Percentiles rank a stretch among this genome's conserved stretches.
Evolutionary conservation across 225 moss, liverwort and hornwort genomes (phyloP).

Genomic region (Climacium dendroides): DNA sequence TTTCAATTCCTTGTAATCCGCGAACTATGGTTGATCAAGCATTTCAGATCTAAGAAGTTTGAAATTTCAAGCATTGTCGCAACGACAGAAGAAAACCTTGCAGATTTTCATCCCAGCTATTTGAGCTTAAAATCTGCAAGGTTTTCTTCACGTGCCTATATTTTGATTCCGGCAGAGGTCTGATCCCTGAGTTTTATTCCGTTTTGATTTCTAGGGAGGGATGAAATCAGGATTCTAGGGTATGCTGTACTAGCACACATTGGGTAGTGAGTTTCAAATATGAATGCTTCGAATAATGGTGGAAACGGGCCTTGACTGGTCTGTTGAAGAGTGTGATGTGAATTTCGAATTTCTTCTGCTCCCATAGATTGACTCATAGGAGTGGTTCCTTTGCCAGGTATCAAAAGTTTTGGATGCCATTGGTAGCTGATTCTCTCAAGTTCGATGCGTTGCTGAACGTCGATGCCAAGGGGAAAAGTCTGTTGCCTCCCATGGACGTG

Average conservation of each 20-base stretch:
- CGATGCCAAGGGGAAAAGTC: constrained; percentile 25
- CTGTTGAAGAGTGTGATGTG: not conserved
- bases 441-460: constrained; percentile 25
- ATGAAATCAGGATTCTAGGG: not conserved
- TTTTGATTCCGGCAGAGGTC: not conserved
- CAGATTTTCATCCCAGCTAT: not conserved
- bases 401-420: constrained; percentile 69
- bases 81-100: not conserved
- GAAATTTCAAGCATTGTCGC: not conserved
- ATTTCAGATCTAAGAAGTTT: not conserved
- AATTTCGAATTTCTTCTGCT: not conserved
- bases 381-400: not conserved
- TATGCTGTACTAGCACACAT: not conserved
- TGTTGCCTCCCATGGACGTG: constrained; percentile 72
- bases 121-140: not conserved
- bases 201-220: not conserved
- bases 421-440: constrained; percentile 41
- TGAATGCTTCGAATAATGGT: not conserved
- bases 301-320: too few relatives aligned
- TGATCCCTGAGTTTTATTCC: not conserved
- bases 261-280: not conserved
- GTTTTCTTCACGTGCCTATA: not conserved
- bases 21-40: not conserved
- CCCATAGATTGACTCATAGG: not conserved
- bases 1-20: not conserved